Base-by-base conservation (phyloP, 305 asterid genomes). In the Fraxinus latifolia region DNA sequence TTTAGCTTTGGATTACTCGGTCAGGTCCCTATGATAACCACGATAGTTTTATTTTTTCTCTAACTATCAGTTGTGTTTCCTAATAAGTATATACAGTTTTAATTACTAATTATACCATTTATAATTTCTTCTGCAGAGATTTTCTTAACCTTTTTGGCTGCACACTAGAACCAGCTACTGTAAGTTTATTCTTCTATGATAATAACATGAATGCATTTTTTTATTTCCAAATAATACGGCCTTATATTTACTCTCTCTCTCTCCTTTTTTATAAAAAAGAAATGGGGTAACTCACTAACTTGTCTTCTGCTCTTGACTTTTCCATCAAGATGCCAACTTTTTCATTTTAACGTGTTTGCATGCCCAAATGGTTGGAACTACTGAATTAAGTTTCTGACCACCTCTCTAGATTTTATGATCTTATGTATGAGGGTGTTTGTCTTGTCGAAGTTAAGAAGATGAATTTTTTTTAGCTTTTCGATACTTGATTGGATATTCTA, bases 151-250 rank as follows among this genome's bases (percentile, higher is more conserved):
- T 93, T 65, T 81, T 85, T 74, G 97, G 97, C 85, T 93, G 97
- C 90, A 62, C 85, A 14, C 90, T 91, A 5, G 97, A 91, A 86
- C 94, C 96, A n/a, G 92, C 91, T 77, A 93, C 96, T 53, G 97
- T 91, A 82, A 89, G 94, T 83, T 83, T 74, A 34, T 82, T 79
- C 23, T 44, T 19, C 32, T 58, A 2, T 65, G 5, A 50, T 55
- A 82, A 21, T 80, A 67, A 39, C 44, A 9, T 2, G 42, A 9
- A 36, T 60, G 67, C 44, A 71, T 72, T 53, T 17, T 23, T 23
- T 73, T 42, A 15, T 75, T 75, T 84, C 42, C 23, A 23, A 83
- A 73, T 75, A 62, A 62, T 79, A 17, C 50, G 9, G 42, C 55
- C 72, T 77, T n/a, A 70, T 65, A 8, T 44, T 47, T 47, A 60